Evolutionary conservation across 192 early-diverging fungal genomes (phyloP).

Genomic region (Chytriomyces confervae): DNA sequence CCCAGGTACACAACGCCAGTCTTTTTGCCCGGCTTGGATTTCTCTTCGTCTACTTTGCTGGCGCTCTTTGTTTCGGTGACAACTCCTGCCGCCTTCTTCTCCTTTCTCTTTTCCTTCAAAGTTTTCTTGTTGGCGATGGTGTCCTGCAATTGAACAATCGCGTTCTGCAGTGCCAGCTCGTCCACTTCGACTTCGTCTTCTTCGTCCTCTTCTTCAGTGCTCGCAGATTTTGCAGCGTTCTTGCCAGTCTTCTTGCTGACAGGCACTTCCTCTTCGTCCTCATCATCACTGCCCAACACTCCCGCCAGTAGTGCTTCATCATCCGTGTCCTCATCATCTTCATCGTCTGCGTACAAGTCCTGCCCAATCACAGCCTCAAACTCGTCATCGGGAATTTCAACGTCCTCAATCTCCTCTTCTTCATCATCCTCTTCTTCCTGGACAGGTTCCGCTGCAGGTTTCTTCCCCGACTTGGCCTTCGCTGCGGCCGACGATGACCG

Average conservation of each 20-base stretch:
- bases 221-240: background rate
- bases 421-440: constrained; percentile 8
- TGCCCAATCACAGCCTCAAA: background rate
- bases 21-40: constrained; percentile 12
- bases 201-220: constrained; percentile 10
- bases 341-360: background rate
- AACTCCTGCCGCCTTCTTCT: background rate
- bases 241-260: background rate
- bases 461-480: background rate
- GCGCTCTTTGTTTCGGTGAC: background rate
- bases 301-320: constrained; percentile 20
- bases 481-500: background rate
- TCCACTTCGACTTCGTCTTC: constrained; percentile 14
- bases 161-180: constrained; percentile 30
- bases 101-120: constrained; percentile 27
- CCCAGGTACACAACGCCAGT: constrained; percentile 87
- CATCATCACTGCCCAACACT: constrained; percentile 21
- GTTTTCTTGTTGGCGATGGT: background rate
- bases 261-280: constrained; percentile 24
- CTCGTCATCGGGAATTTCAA: constrained; percentile 19
- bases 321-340: constrained; percentile 18
- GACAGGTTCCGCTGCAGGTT: background rate
- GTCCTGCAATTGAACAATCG: constrained; percentile 15
- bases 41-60: background rate
- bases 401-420: constrained; percentile 15